Percentiles rank a stretch among this genome's conserved stretches.
phyloP scores from a whole-genome alignment of 2,329 filamentous ascomycete genomes.

The Colletotrichum cuscutae region DNA sequence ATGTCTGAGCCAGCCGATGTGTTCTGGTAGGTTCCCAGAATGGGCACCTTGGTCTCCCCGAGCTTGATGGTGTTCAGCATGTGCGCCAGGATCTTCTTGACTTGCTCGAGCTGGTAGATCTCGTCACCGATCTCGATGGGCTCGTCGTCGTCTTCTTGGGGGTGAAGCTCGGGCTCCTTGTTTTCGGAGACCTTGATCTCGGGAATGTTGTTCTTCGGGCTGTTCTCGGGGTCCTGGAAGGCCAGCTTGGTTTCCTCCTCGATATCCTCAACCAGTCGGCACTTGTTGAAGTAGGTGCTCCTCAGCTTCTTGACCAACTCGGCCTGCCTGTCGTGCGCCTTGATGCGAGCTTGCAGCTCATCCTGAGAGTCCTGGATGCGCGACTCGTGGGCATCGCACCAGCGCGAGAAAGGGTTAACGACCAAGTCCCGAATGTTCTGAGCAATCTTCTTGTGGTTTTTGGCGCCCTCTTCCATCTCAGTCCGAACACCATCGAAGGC shows the following conservation, averaged over 20 bases:
- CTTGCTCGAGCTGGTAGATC: slow-evolving; percentile 82
- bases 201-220: slow-evolving; percentile 75
- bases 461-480: slow-evolving; percentile 91
- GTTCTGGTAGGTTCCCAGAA: slow-evolving; percentile 94
- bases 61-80: slow-evolving; percentile 89
- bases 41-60: slow-evolving; percentile 93
- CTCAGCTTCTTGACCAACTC: slow-evolving; percentile 92
- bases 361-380: slow-evolving; percentile 95
- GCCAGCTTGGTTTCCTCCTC: slow-evolving; percentile 99
- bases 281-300: slow-evolving; percentile 99
- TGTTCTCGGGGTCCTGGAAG: slow-evolving; percentile 86
- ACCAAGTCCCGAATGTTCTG: slow-evolving; percentile 97
- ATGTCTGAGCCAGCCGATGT: slow-evolving; percentile 93
- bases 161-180: slow-evolving; percentile 67
- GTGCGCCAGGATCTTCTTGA: slow-evolving; percentile 89
- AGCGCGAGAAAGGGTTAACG: slow-evolving; percentile 91
- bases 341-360: slow-evolving; percentile 89
- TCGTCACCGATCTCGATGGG: slow-evolving; percentile 92
- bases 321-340: slow-evolving; percentile 90
- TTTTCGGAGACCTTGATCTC: slow-evolving; percentile 89
- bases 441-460: slow-evolving; percentile 94
- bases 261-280: slow-evolving; percentile 91
- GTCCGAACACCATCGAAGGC: slow-evolving; percentile 92
- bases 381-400: slow-evolving; percentile 94
- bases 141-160: slow-evolving; percentile 80